Base-by-base conservation (phyloP, 2,329 filamentous ascomycete genomes). In the Venturiaceae sp. region DNA sequence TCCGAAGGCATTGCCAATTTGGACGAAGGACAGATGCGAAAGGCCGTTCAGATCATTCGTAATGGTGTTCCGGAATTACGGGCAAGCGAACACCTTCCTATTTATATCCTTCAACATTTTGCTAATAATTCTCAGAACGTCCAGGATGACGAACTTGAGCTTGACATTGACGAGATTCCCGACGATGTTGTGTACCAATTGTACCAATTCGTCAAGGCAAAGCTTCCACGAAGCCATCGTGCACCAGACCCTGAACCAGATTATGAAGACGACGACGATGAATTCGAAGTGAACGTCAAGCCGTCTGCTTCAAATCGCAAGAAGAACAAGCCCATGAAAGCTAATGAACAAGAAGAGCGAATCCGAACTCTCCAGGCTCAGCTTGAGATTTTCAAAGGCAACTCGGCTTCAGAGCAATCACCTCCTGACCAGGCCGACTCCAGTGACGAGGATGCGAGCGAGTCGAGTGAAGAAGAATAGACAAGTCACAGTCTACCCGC, bases 21-120 rank as follows among this genome's bases (percentile, higher is more conserved):
- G 59, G 85, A 91, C 19, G 86, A 87, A 54, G 78, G 80, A n/a
- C 85, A 90, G 64, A 87, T 96, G 67, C 82, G 86, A 54, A 83
- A 84, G 64, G 90, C 92, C 0, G 89, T 96, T 33, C 84, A 87
- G 60, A 92, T 97, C 62, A 97, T 99, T 68, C 90, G 95, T 70
- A 84, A 83, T 63, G 92, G 95, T 64, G 72, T 89, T 77, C 75
- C 89, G 74, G 78, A 87, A 78, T 78, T 94, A 76, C 80, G 83
- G 78, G 80, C 76, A 71, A 69, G 72, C 67, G 5, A 14, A 3
- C 5, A 30, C 46, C 14, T 5, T 33, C 16, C 30, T 34, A n/a
- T 4, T 39, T 8, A 23, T 28, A 32, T 33, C 23, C 50, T 52
- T 21, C n/a, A 7, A 34, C 41, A 33, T 55, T 55, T 53, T 63